Base-by-base conservation (phyloP, 805 yeast species). In the Ascoidea asiatica region DNA sequence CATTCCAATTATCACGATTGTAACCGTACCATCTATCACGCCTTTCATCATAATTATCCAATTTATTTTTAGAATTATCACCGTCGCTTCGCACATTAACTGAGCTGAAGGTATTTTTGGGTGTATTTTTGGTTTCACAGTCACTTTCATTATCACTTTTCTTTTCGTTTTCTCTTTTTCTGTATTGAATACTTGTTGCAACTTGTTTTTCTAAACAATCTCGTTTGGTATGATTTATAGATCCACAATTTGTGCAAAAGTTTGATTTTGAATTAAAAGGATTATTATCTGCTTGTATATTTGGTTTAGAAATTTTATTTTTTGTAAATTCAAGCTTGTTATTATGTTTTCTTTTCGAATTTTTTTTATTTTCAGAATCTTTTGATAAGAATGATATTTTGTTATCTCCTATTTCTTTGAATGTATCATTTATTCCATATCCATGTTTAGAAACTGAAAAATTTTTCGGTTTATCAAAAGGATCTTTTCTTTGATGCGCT, bases 21-120 rank as follows among this genome's bases (percentile, higher is more conserved):
- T 65, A 72, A 2, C 80, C 81, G 50, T 69, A 71, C 77, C 80
- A 77, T 46, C 75, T 61, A 55, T 77, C 82, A 43, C 79, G 53
- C 47, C 73, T 74, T 3, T 70, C 63, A 49, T 74, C 81, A 61
- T 72, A 76, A 41, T 65, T 69, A 7, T 60, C 64, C 1, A 13
- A 13, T 29, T n/a, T 7, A 40, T 15, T 29, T 19, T 15, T 44
- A 22, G 3, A 45, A 11, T 29, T 43, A 37, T 33, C 47, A 45
- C 17, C 47, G 46, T 37, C 48, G 36, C 19, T 36, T 6, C n/a
- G 39, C 37, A 19, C 11, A 13, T 17, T 21, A 5, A 11, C n/a
- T 22, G 35, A 17, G 40, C 43, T 21, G n/a, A 15, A 5, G 55
- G 56, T 8, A 58, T 58, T 38, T 59, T 59, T 23, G 54, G 51